Percentiles rank a stretch among this genome's conserved stretches.
Conservation (phyloP, 2,329 filamentous ascomycete genomes). For the Cladosporium cucumerinum region DNA sequence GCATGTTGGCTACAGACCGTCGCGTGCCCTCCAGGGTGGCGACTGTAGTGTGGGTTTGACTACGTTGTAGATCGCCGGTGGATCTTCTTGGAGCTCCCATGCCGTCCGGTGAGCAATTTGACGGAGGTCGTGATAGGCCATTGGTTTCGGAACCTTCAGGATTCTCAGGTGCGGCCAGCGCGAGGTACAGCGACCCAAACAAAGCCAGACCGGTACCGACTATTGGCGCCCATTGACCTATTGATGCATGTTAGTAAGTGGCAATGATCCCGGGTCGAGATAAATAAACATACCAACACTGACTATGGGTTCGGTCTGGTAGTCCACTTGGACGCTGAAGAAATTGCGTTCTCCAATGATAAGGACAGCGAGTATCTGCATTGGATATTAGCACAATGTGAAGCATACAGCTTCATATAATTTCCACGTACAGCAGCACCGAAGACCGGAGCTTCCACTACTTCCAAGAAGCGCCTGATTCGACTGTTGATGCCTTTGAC, state of each 20-base stretch:
- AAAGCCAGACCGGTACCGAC: slow-evolving; percentile 57
- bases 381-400: background rate
- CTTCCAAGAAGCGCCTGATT: slow-evolving; percentile 21
- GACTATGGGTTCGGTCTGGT: slow-evolving; percentile 60
- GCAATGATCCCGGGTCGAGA: background rate
- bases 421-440: slow-evolving; percentile 48
- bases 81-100: slow-evolving; percentile 8
- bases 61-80: background rate
- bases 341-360: slow-evolving; percentile 63
- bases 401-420: background rate
- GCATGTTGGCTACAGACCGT: slow-evolving; percentile 42
- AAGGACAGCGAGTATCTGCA: slow-evolving; percentile 49
- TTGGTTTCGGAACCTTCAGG: slow-evolving; percentile 17
- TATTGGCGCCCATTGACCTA: slow-evolving; percentile 60
- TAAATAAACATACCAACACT: slow-evolving; percentile 52
- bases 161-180: slow-evolving; percentile 40
- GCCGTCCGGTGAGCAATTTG: background rate
- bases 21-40: slow-evolving; percentile 13
- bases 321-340: slow-evolving; percentile 54
- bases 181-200: slow-evolving; percentile 57
- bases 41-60: slow-evolving; percentile 6
- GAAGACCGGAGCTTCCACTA: slow-evolving; percentile 57
- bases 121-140: background rate
- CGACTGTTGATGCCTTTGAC: slow-evolving; percentile 5
- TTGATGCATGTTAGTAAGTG: background rate